Evolutionary conservation across 495 filamentous ascomycete genomes (phyloP).

Genomic region (Bathelium albidoporum): DNA sequence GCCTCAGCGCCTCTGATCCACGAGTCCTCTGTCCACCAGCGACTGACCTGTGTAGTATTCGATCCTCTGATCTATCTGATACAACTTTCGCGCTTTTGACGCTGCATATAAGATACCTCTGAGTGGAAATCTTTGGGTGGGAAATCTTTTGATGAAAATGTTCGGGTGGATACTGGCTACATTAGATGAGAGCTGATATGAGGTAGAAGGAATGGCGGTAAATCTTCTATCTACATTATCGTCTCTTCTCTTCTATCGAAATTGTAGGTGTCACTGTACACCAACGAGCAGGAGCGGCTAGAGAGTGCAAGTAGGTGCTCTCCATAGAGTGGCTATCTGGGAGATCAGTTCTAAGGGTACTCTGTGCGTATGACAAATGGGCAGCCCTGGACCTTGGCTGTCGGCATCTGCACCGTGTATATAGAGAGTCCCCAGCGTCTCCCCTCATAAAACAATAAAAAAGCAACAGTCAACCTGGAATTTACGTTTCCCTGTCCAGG

Average conservation of each 20-base stretch:
- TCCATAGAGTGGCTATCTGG: background rate
- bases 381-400: background rate
- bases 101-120: background rate
- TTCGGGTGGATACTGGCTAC: background rate
- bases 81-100: background rate
- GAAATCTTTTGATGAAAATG: no score
- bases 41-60: background rate
- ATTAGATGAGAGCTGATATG: background rate
- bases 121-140: no score
- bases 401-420: background rate
- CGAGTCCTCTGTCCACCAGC: background rate
- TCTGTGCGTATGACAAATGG: background rate
- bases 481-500: no score
- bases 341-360: background rate
- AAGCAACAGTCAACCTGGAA: background rate
- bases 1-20: background rate
- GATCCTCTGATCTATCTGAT: background rate
- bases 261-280: background rate
- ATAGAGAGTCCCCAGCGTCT: background rate
- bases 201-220: background rate
- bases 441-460: background rate
- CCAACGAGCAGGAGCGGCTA: background rate
- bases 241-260: background rate
- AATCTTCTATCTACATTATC: background rate
- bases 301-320: background rate